Base-by-base conservation (phyloP, 768 basidiomycete species). In the Leucocoprinus birnbaumii region DNA sequence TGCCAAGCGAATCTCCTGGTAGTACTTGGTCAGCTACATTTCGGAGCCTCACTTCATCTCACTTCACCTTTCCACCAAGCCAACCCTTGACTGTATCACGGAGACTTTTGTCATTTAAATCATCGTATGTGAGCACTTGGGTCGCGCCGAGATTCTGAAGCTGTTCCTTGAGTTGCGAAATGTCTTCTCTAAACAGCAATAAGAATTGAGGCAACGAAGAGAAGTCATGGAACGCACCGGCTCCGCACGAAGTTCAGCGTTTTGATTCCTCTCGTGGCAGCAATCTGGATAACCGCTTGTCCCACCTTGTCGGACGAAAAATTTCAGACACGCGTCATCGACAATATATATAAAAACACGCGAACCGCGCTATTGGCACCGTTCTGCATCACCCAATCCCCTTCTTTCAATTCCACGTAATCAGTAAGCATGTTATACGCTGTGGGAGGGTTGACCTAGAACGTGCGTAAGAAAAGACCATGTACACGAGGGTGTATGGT, bases 311-410 rank as follows among this genome's bases (percentile, higher is more conserved):
- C 35, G 4, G 25, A 22, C 31, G n/a, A 26, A n/a, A n/a, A 26
- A 40, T 34, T 13, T 10, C 38, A 43, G 26, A 31, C 9, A 41
- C 37, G 35, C 44, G 11, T 24, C 48, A 31, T 31, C 27, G 21
- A 35, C n/a, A 9, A n/a, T 10, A 51, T 21, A 49, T 7, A 3
- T 18, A 25, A 50, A 45, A 14, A 70, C 84, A 46, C 55, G 14
- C 34, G 34, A 38, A 91, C 91, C 18, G 89, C 87, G 60, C 88
- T 88, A 61, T 94, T 94, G 18, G 85, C 86, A 24, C 90, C 92
- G 58, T 94, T 94, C 68, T 94, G 92, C 10, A 94, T 66, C 14
- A 95, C 75, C 86, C 86, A 94, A 45, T 91, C 88, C 3, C 86
- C 91, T 46, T 77, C 73, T 48, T 80, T 58, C 41, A 93, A 77